Evolutionary conservation across 352 stramenopile genomes (phyloP).

Genomic region (Globisporangium carolinianum): DNA sequence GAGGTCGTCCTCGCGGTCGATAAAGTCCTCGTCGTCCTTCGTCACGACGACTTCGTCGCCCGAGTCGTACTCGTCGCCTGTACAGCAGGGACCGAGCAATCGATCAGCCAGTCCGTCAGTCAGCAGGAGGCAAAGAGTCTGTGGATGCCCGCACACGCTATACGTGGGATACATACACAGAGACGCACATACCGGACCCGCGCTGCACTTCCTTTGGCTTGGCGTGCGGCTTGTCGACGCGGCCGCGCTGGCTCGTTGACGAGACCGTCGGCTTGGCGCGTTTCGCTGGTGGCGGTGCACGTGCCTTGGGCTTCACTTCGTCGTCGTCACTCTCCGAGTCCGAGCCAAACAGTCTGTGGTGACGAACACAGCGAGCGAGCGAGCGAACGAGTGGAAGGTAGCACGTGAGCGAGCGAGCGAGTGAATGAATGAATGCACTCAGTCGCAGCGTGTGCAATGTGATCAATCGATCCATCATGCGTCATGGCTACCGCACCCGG

Average conservation of each 20-base stretch:
- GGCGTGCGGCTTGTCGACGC: conserved; percentile 5
- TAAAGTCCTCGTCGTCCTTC: conserved; percentile 85
- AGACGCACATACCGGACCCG: conserved; percentile 11
- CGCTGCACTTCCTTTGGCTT: conserved; percentile 8
- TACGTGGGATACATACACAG: background rate
- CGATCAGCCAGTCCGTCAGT: background rate
- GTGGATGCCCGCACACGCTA: no score
- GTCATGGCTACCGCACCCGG: conserved; percentile 29
- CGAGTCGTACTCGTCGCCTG: conserved; percentile 81
- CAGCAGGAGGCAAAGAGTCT: background rate
- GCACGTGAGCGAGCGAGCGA: background rate
- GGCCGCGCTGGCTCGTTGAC: conserved; percentile 5
- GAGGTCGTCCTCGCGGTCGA: conserved; percentile 83
- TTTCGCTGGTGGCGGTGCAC: conserved; percentile 39
- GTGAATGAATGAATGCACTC: background rate
- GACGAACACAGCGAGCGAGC: conserved; percentile 1
- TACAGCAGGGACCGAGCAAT: background rate
- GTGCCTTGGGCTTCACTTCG: conserved; percentile 34
- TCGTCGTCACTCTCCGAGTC: conserved; percentile 84
- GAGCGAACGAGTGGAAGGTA: background rate
- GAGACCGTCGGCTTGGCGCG: conserved; percentile 28
- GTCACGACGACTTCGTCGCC: conserved; percentile 64
- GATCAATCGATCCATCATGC: background rate
- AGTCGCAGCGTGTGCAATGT: background rate
- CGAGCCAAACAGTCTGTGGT: conserved; percentile 67